Percentiles rank a stretch among this genome's conserved stretches.
Evolutionary conservation across 495 filamentous ascomycete species (phyloP).

Genomic region (Penicillium desertorum): DNA sequence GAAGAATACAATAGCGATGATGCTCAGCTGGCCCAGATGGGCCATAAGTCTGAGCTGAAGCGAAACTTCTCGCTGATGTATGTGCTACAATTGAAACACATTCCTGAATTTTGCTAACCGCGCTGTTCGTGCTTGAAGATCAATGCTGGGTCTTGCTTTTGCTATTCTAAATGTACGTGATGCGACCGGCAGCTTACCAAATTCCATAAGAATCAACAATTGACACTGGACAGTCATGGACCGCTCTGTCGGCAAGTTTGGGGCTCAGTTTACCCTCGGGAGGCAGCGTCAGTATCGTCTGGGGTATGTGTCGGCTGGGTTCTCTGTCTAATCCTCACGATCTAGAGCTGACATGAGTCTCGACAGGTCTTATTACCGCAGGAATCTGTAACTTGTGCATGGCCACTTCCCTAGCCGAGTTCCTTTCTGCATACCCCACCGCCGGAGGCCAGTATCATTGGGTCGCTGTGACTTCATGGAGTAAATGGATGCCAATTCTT

Average conservation of each 20-base stretch:
- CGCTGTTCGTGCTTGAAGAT: constrained; percentile 25
- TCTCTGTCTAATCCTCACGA: neutral
- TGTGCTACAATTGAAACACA: constrained; percentile 13
- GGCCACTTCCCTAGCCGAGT: constrained; percentile 69
- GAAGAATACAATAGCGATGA: constrained; percentile 39
- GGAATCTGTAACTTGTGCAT: constrained; percentile 72
- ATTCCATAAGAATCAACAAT: constrained; percentile 14
- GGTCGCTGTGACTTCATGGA: constrained; percentile 61
- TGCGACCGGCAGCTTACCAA: neutral
- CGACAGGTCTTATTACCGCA: constrained; percentile 60
- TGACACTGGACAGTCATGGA: constrained; percentile 44
- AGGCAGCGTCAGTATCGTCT: constrained; percentile 49
- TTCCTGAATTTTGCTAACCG: constrained; percentile 10
- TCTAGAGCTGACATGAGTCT: neutral
- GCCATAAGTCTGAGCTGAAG: constrained; percentile 63
- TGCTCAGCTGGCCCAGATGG: constrained; percentile 60
- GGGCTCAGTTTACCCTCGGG: constrained; percentile 50
- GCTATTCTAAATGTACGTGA: constrained; percentile 52
- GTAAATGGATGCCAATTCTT: constrained; percentile 59
- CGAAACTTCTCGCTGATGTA: constrained; percentile 54
- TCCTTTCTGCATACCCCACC: constrained; percentile 70
- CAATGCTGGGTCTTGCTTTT: constrained; percentile 55
- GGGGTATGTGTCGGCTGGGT: constrained; percentile 36
- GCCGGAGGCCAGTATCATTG: constrained; percentile 72
- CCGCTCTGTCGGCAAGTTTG: constrained; percentile 51